Conservation (phyloP, 768 basidiomycete genomes). For the Mycena vitilis region DNA sequence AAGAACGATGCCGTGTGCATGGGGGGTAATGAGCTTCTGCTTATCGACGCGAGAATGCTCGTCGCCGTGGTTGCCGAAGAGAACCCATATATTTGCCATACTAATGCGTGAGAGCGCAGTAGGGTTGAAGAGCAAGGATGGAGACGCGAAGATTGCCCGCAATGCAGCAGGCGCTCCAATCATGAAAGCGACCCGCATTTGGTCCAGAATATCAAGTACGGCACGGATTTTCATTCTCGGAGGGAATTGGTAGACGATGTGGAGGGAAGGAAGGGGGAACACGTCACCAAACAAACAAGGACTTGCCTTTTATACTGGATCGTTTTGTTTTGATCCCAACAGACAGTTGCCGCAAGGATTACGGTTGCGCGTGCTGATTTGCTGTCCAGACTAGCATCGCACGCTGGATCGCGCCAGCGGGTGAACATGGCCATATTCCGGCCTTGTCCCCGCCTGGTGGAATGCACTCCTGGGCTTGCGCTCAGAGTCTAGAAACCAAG, state of each 20-base stretch:
- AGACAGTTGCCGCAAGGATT: neutral
- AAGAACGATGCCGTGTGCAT: constrained; percentile 71
- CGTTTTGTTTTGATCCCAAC: constrained; percentile 9
- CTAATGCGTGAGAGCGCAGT: constrained; percentile 60
- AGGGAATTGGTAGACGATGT: neutral
- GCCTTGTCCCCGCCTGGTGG: too few relatives aligned
- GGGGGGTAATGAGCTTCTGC: constrained; percentile 58
- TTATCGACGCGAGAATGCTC: constrained; percentile 53
- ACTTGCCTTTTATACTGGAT: neutral
- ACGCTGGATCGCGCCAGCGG: too few relatives aligned
- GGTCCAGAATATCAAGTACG: constrained; percentile 28
- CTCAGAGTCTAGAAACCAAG: too few relatives aligned
- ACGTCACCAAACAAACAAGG: constrained; percentile 16
- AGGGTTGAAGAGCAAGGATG: constrained; percentile 60
- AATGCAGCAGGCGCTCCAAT: constrained; percentile 60
- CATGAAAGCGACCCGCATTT: constrained; percentile 48
- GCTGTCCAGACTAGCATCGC: neutral
- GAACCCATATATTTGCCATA: constrained; percentile 68
- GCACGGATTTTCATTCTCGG: constrained; percentile 20
- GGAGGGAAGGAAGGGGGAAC: neutral
- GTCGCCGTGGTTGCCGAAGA: constrained; percentile 60
- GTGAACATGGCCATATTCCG: neutral
- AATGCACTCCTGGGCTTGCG: too few relatives aligned
- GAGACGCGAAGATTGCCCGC: constrained; percentile 40
- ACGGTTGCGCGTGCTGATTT: neutral